phyloP scores from a whole-genome alignment of 208 protist species.

The Leishmania aethiopica region DNA sequence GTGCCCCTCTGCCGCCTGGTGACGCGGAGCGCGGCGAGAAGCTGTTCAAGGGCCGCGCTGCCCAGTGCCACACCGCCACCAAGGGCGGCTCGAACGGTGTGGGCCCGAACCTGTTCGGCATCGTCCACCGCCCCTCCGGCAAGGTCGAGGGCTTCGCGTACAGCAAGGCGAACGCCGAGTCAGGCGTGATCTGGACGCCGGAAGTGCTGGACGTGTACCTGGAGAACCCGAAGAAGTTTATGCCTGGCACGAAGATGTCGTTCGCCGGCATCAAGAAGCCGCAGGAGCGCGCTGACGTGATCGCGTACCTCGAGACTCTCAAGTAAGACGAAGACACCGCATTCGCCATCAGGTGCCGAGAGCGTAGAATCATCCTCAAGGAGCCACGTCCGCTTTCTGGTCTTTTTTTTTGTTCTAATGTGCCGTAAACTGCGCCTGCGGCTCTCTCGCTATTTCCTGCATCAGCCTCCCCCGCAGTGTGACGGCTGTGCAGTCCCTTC shows the following conservation, averaged over 20 bases:
- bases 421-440: not conserved
- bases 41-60: slow-evolving; percentile 94
- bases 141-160: slow-evolving; percentile 93
- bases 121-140: slow-evolving; percentile 93
- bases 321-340: not conserved
- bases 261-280: slow-evolving; percentile 96
- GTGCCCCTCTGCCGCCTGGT: slow-evolving; percentile 73
- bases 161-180: slow-evolving; percentile 95
- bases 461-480: not conserved
- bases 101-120: slow-evolving; percentile 92
- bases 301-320: slow-evolving; percentile 93
- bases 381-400: not conserved
- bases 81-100: slow-evolving; percentile 92
- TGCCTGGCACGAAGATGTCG: slow-evolving; percentile 98
- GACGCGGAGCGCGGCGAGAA: slow-evolving; percentile 88
- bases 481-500: not conserved
- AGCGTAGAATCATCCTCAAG: not conserved
- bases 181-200: slow-evolving; percentile 92
- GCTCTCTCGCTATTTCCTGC: not conserved
- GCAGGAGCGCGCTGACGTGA: slow-evolving; percentile 94
- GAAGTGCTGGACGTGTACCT: slow-evolving; percentile 95
- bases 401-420: not conserved
- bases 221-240: slow-evolving; percentile 98
- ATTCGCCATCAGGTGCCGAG: not conserved
- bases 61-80: slow-evolving; percentile 93